Evolutionary conservation across 2,329 filamentous ascomycete genomes (phyloP), one percentile per base, ranked within the genome.

Genomic region (Nemania sp.): DNA sequence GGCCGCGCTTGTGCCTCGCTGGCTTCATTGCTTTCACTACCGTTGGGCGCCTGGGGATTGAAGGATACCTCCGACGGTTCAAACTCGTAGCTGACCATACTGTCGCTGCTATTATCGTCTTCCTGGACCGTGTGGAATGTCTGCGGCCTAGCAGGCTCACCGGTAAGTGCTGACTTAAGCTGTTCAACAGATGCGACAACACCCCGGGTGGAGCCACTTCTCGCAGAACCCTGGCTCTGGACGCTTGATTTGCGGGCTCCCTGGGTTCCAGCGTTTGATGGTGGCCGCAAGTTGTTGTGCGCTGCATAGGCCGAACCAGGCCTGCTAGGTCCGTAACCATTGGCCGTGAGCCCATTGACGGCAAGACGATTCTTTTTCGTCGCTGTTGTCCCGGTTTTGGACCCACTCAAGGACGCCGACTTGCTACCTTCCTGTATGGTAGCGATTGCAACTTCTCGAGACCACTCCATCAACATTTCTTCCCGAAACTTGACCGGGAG

Each of bases 391-490:
- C 88, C 90, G 1, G 87, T 85, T 70, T 88, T 89, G 2, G 93
- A 97, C 24, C 93, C 93, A 62, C 85, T 92, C 62, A 97, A 82
- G 3, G 93, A 97, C 13, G 88, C 87, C 0, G 92, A 88, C 73
- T 90, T 92, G 73, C 90, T 90, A 57, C 85, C 87, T 63, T 92
- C 88, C 67, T 92, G 89, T 56, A 93, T 86, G 43, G 88, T 85
- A 11, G 90, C 87, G 60, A 96, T 82, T 35, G 92, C 92, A 15
- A 84, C 81, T 24, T 97, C 94, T 75, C 90, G 90, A 45, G 89
- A 91, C 95, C 95, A 98, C 55, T 92, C 88, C 22, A 87, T 84
- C 65, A 93, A 82, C 87, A 98, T 92, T 72, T 93, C 87, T 69
- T 96, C 92, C 71, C 87, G 89, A 73, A 93, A 88, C 29, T 83